Evolutionary conservation across 2,329 filamentous ascomycete species (phyloP).

Genomic region (Penicillium occitanis): DNA sequence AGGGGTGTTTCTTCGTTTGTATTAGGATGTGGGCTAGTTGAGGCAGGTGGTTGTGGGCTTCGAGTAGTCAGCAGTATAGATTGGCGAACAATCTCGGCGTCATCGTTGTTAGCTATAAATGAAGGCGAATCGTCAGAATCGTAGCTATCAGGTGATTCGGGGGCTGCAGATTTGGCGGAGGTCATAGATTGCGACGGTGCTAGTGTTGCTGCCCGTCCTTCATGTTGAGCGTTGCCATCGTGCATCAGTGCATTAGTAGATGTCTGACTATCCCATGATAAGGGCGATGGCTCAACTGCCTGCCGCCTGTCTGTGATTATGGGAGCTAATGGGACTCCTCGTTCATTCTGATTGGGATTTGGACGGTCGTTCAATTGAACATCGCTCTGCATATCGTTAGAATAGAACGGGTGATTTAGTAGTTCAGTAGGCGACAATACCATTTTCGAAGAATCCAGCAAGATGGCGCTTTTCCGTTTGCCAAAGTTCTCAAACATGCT

Average conservation of each 20-base stretch:
- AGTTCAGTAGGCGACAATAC: slow-evolving; percentile 5
- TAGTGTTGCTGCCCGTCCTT: slow-evolving; percentile 1
- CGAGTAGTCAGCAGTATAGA: slow-evolving; percentile 34
- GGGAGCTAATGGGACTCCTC: slow-evolving; percentile 38
- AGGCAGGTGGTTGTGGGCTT: slow-evolving; percentile 26
- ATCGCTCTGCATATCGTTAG: slow-evolving; percentile 19
- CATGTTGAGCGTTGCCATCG: slow-evolving; percentile 31
- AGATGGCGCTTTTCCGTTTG: slow-evolving; percentile 33
- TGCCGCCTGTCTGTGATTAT: slow-evolving; percentile 47
- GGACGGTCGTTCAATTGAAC: slow-evolving; percentile 27
- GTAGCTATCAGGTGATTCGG: slow-evolving; percentile 23
- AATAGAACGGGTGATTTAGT: not conserved
- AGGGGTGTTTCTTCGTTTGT: slow-evolving; percentile 31
- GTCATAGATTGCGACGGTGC: slow-evolving; percentile 19
- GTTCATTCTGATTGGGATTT: slow-evolving; percentile 27
- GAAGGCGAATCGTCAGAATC: slow-evolving; percentile 15
- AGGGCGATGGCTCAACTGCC: slow-evolving; percentile 50
- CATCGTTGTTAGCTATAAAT: slow-evolving; percentile 38
- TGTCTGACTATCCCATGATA: slow-evolving; percentile 54
- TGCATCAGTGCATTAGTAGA: slow-evolving; percentile 53
- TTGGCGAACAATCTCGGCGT: slow-evolving; percentile 40
- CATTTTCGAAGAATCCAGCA: slow-evolving; percentile 28
- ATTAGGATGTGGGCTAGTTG: slow-evolving; percentile 25
- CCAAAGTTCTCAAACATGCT: slow-evolving; percentile 54
- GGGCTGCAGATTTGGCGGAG: slow-evolving; percentile 18